Base-by-base conservation (phyloP, 495 filamentous ascomycete species). In the Emericellopsis terricola region DNA sequence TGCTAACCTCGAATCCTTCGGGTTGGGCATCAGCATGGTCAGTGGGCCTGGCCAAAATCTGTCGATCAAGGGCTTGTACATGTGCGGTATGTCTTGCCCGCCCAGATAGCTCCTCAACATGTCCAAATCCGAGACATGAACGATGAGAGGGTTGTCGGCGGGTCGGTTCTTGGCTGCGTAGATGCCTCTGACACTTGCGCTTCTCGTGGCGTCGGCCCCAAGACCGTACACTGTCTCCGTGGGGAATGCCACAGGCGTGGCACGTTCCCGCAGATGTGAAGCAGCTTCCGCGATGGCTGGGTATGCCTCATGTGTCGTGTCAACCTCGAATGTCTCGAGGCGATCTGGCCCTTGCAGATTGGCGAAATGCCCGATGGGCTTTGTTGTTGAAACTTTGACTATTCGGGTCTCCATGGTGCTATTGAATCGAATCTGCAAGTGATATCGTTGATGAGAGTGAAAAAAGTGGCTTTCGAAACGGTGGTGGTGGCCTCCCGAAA, bases 191-290 rank as follows among this genome's bases (percentile, higher is more conserved):
- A 94, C 87, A n/a, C 87, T 78, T 24, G 54, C 60, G 41, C 67
- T 76, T 46, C 79, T 69, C 19, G 85, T 94, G 4, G 89, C 91
- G 60, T 96, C 89, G 14, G 87, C 89, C 31, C 85, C 89, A 10
- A 99, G 65, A 2, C 89, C 89, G 53, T 99, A 99, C 8, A 99
- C 89, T 4, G 89, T 99, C 56, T 99, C 89, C 0, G 91, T 99
- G 4, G 89, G 91, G 50, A 99, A 99, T 7, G 82, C 91, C 28
- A 99, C 81, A 13, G 86, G 85, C 17, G 68, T 59, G 49, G 78
- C 62, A 38, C 68, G 70, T 19, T 59, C 61, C 19, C 56, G 70
- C 21, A 92, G 63, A 38, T 68, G 57, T 8, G 59, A 33, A 9
- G 76, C 79, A 4, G 80, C 80, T 19, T 59, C 47, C 28, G 33